phyloP scores from a whole-genome alignment of 108 stramenopile species.

The Nitzschia sp. region DNA sequence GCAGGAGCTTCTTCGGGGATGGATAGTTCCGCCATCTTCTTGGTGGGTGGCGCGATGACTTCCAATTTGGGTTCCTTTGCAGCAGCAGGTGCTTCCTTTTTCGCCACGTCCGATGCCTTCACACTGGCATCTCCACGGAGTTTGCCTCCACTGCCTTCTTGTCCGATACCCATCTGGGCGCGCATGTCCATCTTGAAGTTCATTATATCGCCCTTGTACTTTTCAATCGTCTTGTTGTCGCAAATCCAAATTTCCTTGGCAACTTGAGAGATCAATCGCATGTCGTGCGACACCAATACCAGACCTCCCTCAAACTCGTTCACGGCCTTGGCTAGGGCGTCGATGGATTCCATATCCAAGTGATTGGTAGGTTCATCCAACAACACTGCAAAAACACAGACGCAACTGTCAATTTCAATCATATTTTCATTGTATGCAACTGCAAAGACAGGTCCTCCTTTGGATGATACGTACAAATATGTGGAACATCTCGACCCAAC shows the following conservation, averaged over 20 bases:
- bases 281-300: constrained; percentile 97
- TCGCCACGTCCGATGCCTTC: constrained; percentile 46
- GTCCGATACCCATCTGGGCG: constrained; percentile 66
- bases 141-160: constrained; percentile 30
- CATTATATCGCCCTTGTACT: constrained; percentile 86
- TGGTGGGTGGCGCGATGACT: constrained; percentile 16
- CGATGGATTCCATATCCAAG: constrained; percentile 94
- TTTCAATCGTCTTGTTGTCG: constrained; percentile 87
- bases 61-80: constrained; percentile 32
- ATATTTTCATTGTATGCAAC: neutral
- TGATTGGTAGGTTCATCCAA: constrained; percentile 70
- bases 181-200: constrained; percentile 94
- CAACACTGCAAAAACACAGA: constrained; percentile 4
- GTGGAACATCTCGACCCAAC: constrained; percentile 92
- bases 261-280: constrained; percentile 96
- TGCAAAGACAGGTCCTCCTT: neutral
- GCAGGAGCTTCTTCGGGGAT: constrained; percentile 14
- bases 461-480: constrained; percentile 57
- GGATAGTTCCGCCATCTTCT: neutral
- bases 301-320: constrained; percentile 96
- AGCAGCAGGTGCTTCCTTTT: constrained; percentile 29
- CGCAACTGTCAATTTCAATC: too few species aligned
- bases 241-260: constrained; percentile 99
- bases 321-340: constrained; percentile 95
- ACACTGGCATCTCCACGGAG: constrained; percentile 81